These are phyloP conservation scores for Nemophila menziesii DNA, from an alignment of 257 asterid genomes.

Conservation along the genomic window DNA sequence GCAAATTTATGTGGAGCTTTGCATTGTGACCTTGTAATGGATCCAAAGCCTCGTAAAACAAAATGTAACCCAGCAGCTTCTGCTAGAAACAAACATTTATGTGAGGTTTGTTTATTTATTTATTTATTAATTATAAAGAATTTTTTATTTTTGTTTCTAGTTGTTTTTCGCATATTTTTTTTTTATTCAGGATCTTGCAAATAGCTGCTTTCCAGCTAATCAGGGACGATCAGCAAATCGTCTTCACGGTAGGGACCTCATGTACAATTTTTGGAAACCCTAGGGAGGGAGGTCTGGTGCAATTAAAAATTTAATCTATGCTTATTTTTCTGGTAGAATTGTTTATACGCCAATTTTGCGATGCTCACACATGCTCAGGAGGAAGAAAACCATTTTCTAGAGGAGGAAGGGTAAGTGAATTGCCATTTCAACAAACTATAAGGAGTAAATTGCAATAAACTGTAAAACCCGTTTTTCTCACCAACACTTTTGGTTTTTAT, in stretches of 20 bases:
- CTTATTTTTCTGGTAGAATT: slow-evolving; percentile 40
- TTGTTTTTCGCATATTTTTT: slow-evolving; percentile 8
- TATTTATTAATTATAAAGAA: background rate
- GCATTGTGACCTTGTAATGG: slow-evolving; percentile 67
- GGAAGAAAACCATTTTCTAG: slow-evolving; percentile 58
- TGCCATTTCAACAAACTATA: no score
- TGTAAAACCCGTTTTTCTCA: background rate
- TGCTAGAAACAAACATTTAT: slow-evolving; percentile 66
- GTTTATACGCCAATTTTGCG: slow-evolving; percentile 82
- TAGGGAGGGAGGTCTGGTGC: no score
- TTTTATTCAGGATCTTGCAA: slow-evolving; percentile 55
- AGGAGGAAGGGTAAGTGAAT: slow-evolving; percentile 86
- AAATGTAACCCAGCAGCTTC: slow-evolving; percentile 93
- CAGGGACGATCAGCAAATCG: slow-evolving; percentile 56
- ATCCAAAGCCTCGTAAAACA: slow-evolving; percentile 43
- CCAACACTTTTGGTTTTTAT: slow-evolving; percentile 8
- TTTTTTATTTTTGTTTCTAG: background rate
- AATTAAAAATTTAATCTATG: slow-evolving; percentile 5
- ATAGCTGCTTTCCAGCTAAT: slow-evolving; percentile 66
- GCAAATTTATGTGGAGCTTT: slow-evolving; percentile 90
- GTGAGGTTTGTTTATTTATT: slow-evolving; percentile 48
- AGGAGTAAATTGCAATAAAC: background rate
- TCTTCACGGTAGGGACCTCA: slow-evolving; percentile 59
- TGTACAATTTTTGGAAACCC: no score
- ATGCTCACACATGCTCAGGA: slow-evolving; percentile 73